These are phyloP conservation scores for Myrica gale DNA, from an alignment of 306 rosid species.

Conservation along the genomic window DNA sequence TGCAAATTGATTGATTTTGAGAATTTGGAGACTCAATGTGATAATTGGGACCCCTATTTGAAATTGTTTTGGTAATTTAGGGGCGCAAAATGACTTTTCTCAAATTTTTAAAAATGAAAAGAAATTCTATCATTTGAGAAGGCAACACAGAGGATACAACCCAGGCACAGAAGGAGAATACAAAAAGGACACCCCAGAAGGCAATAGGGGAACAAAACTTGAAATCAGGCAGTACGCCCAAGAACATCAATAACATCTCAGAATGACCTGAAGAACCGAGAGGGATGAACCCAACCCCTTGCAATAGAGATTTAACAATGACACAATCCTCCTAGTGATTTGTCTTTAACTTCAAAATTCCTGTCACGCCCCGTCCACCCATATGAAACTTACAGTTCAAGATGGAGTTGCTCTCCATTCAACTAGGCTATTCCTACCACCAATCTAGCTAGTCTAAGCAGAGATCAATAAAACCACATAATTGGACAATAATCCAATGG, in stretches of 20 bases:
- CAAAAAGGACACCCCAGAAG: neutral
- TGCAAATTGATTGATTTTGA: no score
- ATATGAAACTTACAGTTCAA: neutral
- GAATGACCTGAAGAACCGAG: neutral
- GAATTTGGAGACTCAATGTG: no score
- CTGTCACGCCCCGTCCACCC: neutral
- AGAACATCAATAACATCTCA: neutral
- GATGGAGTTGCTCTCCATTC: neutral
- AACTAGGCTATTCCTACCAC: neutral
- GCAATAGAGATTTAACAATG: neutral
- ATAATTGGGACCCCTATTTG: no score
- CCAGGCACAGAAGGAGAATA: neutral
- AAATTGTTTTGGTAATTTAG: no score
- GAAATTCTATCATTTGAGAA: neutral
- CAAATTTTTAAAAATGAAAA: neutral
- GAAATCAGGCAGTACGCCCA: neutral
- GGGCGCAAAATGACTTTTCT: no score
- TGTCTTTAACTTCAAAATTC: neutral
- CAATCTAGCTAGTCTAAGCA: neutral
- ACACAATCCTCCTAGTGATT: neutral
- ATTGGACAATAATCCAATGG: neutral
- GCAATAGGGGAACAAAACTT: neutral
- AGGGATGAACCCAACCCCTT: neutral
- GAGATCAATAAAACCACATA: neutral
- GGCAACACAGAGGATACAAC: neutral